Base-by-base conservation (phyloP, 768 basidiomycete species). In the Mycena galopus region DNA sequence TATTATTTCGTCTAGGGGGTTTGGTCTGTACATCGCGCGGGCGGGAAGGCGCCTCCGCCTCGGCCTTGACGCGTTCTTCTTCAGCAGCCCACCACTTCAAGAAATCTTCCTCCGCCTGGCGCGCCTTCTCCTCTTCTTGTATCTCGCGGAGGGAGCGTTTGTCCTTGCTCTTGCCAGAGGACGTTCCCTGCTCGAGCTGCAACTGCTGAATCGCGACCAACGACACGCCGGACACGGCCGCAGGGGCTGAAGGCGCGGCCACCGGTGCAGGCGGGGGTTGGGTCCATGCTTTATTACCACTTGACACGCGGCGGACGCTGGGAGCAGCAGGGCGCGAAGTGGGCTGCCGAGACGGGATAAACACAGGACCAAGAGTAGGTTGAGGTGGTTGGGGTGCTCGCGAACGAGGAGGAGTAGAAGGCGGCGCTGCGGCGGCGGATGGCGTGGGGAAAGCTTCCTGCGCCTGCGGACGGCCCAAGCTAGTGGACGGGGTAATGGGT, bases 21-120 rank as follows among this genome's bases (percentile, higher is more conserved):
- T 73, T 73, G 47, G 66, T n/a, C n/a, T n/a, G 50, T 29, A 55
- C 63, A 60, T 68, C 62, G 62, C 66, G 72, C 9, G 67, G 37
- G 23, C 67, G 72, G n/a, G 72, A 42, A 27, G 51, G 44, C 3
- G 79, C 78, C 71, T 82, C 78, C 64, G 84, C 84, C 79, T 93
- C 91, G 37, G 83, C 73, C 73, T 82, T 86, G n/a, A 94, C 79
- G 19, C 93, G 86, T 76, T 89, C 90, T 80, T 96, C 94, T 80
- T 97, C 96, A 9, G 87, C 91, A 1, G 89, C 85, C 95, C 96
- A 98, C 96, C 96, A 98, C 75, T 84, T 88, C 80, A 97, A 80
- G 79, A 98, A 98, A 71, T 94, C 94, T 4, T 85, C 90, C 81
- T 97, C 95, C 59, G 86, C 87, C 71, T 87, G 89, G 30, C 86